Evolutionary conservation across 192 early-diverging fungal genomes (phyloP).

Genomic region (Gigaspora rosea): DNA sequence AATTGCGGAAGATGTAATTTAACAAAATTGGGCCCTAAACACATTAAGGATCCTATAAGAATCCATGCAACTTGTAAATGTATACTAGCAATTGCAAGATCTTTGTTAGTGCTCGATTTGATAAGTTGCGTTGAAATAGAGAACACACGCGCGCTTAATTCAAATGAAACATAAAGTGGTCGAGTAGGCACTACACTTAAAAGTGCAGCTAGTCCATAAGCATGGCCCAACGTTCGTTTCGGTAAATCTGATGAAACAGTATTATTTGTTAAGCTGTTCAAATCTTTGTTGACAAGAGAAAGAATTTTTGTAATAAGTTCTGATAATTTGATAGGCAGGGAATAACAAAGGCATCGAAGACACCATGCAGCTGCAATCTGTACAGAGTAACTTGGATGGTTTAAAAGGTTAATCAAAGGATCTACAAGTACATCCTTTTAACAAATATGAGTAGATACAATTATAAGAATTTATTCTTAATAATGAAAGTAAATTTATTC

Average conservation of each 20-base stretch:
- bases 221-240: conserved; percentile 62
- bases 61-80: conserved; percentile 80
- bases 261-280: conserved; percentile 60
- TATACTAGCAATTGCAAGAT: conserved; percentile 56
- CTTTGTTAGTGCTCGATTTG: conserved; percentile 60
- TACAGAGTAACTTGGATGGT: conserved; percentile 68
- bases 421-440: conserved; percentile 63
- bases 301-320: conserved; percentile 66
- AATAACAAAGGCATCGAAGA: conserved; percentile 65
- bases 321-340: conserved; percentile 64
- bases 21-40: conserved; percentile 80
- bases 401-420: conserved; percentile 68
- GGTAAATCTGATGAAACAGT: conserved; percentile 45
- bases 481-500: background rate
- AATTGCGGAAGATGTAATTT: conserved; percentile 77
- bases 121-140: conserved; percentile 75
- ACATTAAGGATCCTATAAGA: conserved; percentile 73
- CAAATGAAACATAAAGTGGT: conserved; percentile 74
- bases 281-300: conserved; percentile 70
- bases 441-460: background rate
- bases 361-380: conserved; percentile 74
- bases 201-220: conserved; percentile 65
- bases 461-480: background rate
- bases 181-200: conserved; percentile 68
- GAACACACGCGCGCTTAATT: conserved; percentile 76